phyloP scores from a whole-genome alignment of 352 stramenopile species.

The Phytophthora hybrid region DNA sequence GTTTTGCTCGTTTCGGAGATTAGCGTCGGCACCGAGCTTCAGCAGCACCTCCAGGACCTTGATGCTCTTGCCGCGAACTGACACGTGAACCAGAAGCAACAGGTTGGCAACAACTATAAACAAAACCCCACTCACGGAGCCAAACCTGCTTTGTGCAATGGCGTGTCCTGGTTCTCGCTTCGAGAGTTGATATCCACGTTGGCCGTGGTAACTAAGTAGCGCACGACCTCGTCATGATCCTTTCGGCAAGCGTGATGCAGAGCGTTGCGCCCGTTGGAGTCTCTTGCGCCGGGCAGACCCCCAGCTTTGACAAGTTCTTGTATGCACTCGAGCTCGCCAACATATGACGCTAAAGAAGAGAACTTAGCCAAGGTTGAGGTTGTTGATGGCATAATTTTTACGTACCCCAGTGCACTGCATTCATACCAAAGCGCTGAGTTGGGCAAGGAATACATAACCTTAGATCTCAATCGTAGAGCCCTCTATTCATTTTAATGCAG shows the following conservation, averaged over 20 bases:
- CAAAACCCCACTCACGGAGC: neutral
- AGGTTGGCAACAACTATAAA: neutral
- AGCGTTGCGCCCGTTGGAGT: slow-evolving; percentile 72
- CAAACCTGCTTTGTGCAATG: slow-evolving; percentile 82
- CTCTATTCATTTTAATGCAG: neutral
- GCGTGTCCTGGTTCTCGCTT: slow-evolving; percentile 80
- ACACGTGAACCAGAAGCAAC: neutral
- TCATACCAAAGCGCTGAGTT: slow-evolving; percentile 81
- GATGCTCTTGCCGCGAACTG: slow-evolving; percentile 60
- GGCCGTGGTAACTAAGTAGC: slow-evolving; percentile 53
- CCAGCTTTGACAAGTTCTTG: slow-evolving; percentile 64
- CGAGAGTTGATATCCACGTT: slow-evolving; percentile 66
- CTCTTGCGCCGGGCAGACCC: slow-evolving; percentile 44
- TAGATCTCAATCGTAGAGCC: neutral
- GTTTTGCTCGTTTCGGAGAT: slow-evolving; percentile 77
- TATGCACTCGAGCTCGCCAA: slow-evolving; percentile 60
- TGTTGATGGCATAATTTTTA: neutral
- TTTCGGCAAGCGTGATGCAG: slow-evolving; percentile 83
- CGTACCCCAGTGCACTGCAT: slow-evolving; percentile 79
- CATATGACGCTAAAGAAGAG: slow-evolving; percentile 54
- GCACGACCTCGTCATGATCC: slow-evolving; percentile 71
- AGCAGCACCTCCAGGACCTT: slow-evolving; percentile 68
- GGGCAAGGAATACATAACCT: neutral
- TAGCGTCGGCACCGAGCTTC: slow-evolving; percentile 65
- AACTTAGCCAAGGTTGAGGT: neutral